Percentiles rank a stretch among this genome's conserved stretches.
These are phyloP conservation scores for Monosporascus sp. DNA, from an alignment of 2,329 filamentous ascomycete genomes.

Conservation along the genomic window DNA sequence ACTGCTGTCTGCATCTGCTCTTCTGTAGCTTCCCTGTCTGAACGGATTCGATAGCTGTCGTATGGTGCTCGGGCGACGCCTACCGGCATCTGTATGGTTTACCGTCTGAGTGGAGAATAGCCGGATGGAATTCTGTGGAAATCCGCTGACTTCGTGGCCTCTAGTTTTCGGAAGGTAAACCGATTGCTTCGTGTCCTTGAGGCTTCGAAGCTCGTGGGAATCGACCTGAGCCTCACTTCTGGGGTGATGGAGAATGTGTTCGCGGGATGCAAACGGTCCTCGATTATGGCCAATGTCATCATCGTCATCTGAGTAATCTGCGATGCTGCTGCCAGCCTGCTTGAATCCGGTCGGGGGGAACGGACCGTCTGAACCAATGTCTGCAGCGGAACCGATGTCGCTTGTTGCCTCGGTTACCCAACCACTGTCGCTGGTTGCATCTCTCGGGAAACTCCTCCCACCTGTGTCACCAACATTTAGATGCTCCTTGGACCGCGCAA, in stretches of 20 bases:
- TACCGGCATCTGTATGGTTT: not conserved
- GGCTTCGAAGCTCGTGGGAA: constrained; percentile 7
- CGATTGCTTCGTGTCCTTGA: constrained; percentile 12
- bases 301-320: constrained; percentile 36
- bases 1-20: constrained; percentile 5
- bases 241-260: constrained; percentile 17
- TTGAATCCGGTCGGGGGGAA: constrained; percentile 9
- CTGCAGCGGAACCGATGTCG: constrained; percentile 16
- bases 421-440: constrained; percentile 25
- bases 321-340: constrained; percentile 37
- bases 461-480: not conserved
- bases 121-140: constrained; percentile 12
- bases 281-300: not conserved
- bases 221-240: not conserved
- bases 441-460: constrained; percentile 1
- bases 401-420: constrained; percentile 35
- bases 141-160: constrained; percentile 4
- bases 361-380: not conserved
- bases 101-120: constrained; percentile 3
- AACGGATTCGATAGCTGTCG: constrained; percentile 14
- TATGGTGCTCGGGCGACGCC: not conserved
- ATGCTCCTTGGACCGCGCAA: not conserved
- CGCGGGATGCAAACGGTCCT: constrained; percentile 9
- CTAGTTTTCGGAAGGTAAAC: constrained; percentile 8
- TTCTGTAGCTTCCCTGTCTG: constrained; percentile 2